phyloP scores from a whole-genome alignment of 495 filamentous ascomycete species.

The Neurospora sp. region DNA sequence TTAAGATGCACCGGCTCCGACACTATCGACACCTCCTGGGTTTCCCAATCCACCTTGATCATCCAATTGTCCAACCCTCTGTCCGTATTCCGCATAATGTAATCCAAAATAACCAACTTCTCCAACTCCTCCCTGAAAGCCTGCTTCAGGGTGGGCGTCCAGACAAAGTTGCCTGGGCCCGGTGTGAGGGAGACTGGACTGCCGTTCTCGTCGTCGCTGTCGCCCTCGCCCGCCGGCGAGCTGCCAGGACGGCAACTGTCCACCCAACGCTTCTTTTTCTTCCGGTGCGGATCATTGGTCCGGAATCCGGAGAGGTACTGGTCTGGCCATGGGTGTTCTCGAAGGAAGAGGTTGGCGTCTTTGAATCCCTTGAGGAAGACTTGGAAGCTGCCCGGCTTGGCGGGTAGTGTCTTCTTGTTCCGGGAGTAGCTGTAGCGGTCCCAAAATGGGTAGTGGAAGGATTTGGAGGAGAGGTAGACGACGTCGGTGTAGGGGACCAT shows the following conservation, averaged over 20 bases:
- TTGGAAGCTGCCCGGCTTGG: constrained; percentile 93
- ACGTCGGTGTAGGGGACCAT: constrained; percentile 95
- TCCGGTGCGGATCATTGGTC: constrained; percentile 59
- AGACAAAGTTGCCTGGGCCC: constrained; percentile 54
- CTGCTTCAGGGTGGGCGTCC: constrained; percentile 84
- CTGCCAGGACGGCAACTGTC: constrained; percentile 71
- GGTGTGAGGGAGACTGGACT: constrained; percentile 26
- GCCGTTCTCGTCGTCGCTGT: constrained; percentile 52
- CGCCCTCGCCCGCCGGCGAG: constrained; percentile 54
- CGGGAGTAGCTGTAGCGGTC: constrained; percentile 80
- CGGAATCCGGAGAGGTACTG: constrained; percentile 70
- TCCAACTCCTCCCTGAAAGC: constrained; percentile 91
- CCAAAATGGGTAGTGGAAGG: constrained; percentile 97
- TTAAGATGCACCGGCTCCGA: constrained; percentile 70
- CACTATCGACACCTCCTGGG: constrained; percentile 71
- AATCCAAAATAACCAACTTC: constrained; percentile 95
- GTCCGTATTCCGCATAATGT: constrained; percentile 99
- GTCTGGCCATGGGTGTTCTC: constrained; percentile 97
- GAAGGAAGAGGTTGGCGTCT: constrained; percentile 89
- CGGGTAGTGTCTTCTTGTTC: constrained; percentile 77
- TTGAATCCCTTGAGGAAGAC: constrained; percentile 95
- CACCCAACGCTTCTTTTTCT: constrained; percentile 64
- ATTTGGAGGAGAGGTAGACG: constrained; percentile 87
- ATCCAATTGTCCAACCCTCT: constrained; percentile 98
- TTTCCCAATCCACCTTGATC: constrained; percentile 87